These are phyloP conservation scores for Phialophora verrucosa DNA, from an alignment of 2,329 filamentous ascomycete genomes.

Conservation along the genomic window DNA sequence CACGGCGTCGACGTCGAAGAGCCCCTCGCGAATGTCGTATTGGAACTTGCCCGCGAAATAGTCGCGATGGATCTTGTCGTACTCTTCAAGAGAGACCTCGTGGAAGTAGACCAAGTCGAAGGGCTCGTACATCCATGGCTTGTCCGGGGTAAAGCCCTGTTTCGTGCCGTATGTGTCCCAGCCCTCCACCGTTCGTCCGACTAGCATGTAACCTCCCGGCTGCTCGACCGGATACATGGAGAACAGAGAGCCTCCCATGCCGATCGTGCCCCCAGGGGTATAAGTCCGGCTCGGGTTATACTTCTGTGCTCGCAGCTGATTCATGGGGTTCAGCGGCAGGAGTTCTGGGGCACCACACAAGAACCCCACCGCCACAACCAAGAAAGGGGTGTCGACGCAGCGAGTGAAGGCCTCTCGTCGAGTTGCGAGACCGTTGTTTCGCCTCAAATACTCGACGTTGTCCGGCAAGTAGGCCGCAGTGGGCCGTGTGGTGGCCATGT, in stretches of 20 bases:
- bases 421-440: constrained; percentile 54
- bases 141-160: constrained; percentile 50
- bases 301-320: constrained; percentile 56
- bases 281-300: constrained; percentile 62
- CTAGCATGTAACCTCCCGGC: constrained; percentile 62
- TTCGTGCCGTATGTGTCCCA: constrained; percentile 61
- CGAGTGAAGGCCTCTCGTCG: neutral
- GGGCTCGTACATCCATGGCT: constrained; percentile 61
- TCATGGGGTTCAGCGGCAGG: neutral
- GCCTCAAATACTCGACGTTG: constrained; percentile 62
- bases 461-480: constrained; percentile 66
- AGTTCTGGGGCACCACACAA: neutral
- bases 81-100: constrained; percentile 56
- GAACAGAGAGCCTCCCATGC: constrained; percentile 61
- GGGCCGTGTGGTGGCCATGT: constrained; percentile 65
- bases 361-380: neutral
- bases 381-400: neutral
- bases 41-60: constrained; percentile 58
- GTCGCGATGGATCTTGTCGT: constrained; percentile 54
- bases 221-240: constrained; percentile 61
- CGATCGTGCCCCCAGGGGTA: constrained; percentile 61
- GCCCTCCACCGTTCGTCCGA: constrained; percentile 48
- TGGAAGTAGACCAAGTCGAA: constrained; percentile 63
- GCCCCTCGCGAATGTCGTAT: constrained; percentile 55
- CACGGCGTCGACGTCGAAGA: constrained; percentile 51